Evolutionary conservation across 2,329 filamentous ascomycete species (phyloP).

Genomic region (Curvularia sp.): DNA sequence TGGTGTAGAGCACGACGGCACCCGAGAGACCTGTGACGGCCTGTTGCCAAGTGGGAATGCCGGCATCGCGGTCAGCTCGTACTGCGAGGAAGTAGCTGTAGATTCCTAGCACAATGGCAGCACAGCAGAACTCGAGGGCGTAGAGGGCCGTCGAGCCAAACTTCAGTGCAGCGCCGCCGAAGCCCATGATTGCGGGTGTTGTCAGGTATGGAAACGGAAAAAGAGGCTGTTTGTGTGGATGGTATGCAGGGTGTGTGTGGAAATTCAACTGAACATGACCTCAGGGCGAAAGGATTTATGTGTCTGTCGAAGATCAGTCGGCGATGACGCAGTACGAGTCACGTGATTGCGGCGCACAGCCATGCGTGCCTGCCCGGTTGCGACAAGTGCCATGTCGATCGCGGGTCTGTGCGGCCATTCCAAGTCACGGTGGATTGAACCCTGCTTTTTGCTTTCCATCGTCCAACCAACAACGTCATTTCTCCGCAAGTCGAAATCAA

Average conservation of each 20-base stretch:
- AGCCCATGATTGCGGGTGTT: conserved; percentile 58
- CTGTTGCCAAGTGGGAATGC: conserved; percentile 69
- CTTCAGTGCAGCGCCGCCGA: conserved; percentile 70
- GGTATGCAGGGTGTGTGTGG: not conserved
- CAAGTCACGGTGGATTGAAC: conserved; percentile 6
- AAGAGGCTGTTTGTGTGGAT: not conserved
- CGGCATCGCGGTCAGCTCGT: conserved; percentile 68
- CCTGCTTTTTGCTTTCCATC: conserved; percentile 13
- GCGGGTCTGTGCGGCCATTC: conserved; percentile 6
- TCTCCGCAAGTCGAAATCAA: not conserved
- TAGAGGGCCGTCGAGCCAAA: conserved; percentile 74
- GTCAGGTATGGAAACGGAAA: not conserved
- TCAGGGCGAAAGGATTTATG: conserved; percentile 13
- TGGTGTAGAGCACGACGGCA: conserved; percentile 74
- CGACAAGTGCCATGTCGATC: conserved; percentile 12
- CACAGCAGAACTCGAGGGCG: conserved; percentile 73
- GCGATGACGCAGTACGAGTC: conserved; percentile 19
- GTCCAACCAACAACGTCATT: conserved; percentile 16
- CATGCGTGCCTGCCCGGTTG: conserved; percentile 13
- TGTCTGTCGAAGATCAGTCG: conserved; percentile 1
- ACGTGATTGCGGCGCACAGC: conserved; percentile 4
- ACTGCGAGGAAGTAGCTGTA: conserved; percentile 83
- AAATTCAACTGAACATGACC: not conserved
- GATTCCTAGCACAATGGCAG: conserved; percentile 76
- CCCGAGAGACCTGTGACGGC: conserved; percentile 78